Base-by-base conservation (phyloP, 1,139 yeast species). In the Pichia sorboxylosa region DNA sequence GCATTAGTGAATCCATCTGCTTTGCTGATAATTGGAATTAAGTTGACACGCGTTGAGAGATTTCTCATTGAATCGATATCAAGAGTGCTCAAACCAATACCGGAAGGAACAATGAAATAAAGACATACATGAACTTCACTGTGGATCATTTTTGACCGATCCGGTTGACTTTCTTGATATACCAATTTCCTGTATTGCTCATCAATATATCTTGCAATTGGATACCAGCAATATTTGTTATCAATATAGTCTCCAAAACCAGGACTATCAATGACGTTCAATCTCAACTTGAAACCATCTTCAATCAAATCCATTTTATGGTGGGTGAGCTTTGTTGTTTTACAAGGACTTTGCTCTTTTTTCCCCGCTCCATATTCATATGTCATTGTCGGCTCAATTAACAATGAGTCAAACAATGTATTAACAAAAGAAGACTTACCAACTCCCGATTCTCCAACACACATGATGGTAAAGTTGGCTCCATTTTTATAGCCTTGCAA, bases 241-340 rank as follows among this genome's bases (percentile, higher is more conserved):
- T 90, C 84, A 48, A 90, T 80, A 59, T 83, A 94, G 61, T 90
- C 98, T 26, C 95, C 97, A 63, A 84, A 90, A 7, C 98, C 98
- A 10, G 97, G 97, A 7, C 97, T 90, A 55, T 90, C 98, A 54
- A 90, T 82, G 38, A 87, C 76, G 48, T 84, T 87, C 43, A 90
- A 63, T 50, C 80, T 79, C 54, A 90, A 72, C 38, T 78, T 74
- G 39, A 90, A 98, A 45, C 81, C 82, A 55, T 84, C 87, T 59
- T 90, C 98, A 38, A 74, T 58, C 44, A 87, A 62, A n/a, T n/a
- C n/a, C n/a, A n/a, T n/a, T 27, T 65, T 59, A 49, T 83, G 94
- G 22, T 75, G 60, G 26, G 77, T 69, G 22, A 80, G 79, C 48
- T 78, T 72, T 5, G 94, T 76, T 29, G 98, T 90, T 50, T 82